A percentile compares a stretch with the other conserved stretches of the same genome.
Conservation (phyloP, 2,329 filamentous ascomycete species). For the Incumbomyces lentus region DNA sequence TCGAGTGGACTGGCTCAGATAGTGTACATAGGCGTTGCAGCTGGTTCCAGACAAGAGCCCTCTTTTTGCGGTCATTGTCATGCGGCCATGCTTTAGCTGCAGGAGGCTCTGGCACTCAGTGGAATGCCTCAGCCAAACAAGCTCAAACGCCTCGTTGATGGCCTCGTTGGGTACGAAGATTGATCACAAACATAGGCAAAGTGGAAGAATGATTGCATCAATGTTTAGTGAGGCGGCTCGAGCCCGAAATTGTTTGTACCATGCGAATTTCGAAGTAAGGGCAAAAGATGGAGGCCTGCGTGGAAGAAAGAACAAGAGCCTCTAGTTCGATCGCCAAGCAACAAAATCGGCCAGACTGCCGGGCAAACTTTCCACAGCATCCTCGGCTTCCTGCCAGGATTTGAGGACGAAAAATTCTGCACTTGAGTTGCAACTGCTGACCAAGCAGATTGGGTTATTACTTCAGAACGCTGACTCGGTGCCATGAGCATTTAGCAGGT, state of each 20-base stretch:
- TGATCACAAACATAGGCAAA: slow-evolving; percentile 1
- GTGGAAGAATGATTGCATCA: background rate
- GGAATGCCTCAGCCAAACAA: slow-evolving; percentile 1
- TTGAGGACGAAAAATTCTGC: too few species aligned
- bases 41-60: slow-evolving; percentile 3
- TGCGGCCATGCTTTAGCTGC: slow-evolving; percentile 8
- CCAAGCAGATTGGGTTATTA: too few species aligned
- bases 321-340: slow-evolving; percentile 4
- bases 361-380: too few species aligned
- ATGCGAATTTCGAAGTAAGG: background rate
- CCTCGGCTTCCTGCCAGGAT: too few species aligned
- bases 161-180: slow-evolving; percentile 4
- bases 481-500: too few species aligned
- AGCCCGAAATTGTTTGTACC: background rate
- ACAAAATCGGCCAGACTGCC: background rate
- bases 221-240: background rate
- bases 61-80: background rate
- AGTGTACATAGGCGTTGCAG: slow-evolving; percentile 4
- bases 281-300: background rate
- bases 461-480: too few species aligned
- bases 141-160: slow-evolving; percentile 1
- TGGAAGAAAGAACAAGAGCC: background rate
- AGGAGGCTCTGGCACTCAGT: slow-evolving; percentile 2
- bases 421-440: too few species aligned
- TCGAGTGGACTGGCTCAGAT: slow-evolving; percentile 3